Percentiles rank a stretch among this genome's conserved stretches.
These are phyloP conservation scores for Pseudonitzschia delicatissima DNA, from an alignment of 108 stramenopile species.

Conservation along the genomic window DNA sequence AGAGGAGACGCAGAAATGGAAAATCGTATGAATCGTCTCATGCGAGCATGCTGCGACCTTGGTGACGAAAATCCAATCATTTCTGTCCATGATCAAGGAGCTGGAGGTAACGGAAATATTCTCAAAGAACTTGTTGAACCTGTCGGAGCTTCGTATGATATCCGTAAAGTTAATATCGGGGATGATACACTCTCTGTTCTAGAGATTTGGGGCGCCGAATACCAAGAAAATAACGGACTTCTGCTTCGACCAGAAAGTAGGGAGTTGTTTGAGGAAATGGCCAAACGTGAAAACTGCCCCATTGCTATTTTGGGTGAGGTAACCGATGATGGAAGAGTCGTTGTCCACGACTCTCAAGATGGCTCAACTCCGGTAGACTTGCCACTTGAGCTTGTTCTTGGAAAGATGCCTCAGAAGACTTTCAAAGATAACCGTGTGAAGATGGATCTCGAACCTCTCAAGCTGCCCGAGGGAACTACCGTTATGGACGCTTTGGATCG, in stretches of 20 bases:
- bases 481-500: conserved; percentile 75
- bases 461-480: conserved; percentile 70
- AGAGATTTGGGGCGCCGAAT: conserved; percentile 99
- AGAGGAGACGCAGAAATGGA: conserved; percentile 99
- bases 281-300: conserved; percentile 94
- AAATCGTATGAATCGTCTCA: conserved; percentile 96
- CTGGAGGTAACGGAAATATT: conserved; percentile 99
- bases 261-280: conserved; percentile 82
- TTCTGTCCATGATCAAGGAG: conserved; percentile 97
- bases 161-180: conserved; percentile 86
- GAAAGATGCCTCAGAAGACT: conserved; percentile 99
- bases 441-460: conserved; percentile 55
- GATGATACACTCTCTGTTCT: conserved; percentile 94
- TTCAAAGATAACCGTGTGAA: conserved; percentile 75
- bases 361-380: conserved; percentile 95
- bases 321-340: conserved; percentile 90
- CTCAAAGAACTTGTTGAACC: conserved; percentile 99
- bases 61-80: conserved; percentile 96
- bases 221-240: conserved; percentile 98
- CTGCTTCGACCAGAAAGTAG: conserved; percentile 76
- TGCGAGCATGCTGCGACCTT: conserved; percentile 97
- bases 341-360: conserved; percentile 88
- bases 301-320: conserved; percentile 87
- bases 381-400: conserved; percentile 94
- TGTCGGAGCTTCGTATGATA: conserved; percentile 92